phyloP scores from a whole-genome alignment of 2,329 filamentous ascomycete genomes.

The Xylariaceae sp. region DNA sequence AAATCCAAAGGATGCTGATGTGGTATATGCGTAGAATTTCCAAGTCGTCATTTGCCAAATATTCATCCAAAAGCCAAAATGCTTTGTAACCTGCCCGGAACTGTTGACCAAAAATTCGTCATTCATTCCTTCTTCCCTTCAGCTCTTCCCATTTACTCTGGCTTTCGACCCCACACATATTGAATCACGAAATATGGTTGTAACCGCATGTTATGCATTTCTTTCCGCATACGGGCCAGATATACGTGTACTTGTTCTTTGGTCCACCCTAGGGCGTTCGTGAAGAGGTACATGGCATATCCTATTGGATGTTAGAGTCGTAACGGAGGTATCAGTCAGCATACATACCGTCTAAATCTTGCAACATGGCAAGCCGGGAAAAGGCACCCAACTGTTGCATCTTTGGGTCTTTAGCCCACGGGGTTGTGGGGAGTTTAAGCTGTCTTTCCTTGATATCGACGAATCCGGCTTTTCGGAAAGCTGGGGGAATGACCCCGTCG shows the following conservation, averaged over 20 bases:
- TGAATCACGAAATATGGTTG: constrained; percentile 27
- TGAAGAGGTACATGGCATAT: constrained; percentile 29
- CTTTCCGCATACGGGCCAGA: constrained; percentile 22
- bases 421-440: constrained; percentile 43
- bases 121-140: no score
- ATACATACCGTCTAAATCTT: constrained; percentile 28
- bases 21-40: no score
- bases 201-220: constrained; percentile 22
- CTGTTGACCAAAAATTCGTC: no score
- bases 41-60: no score
- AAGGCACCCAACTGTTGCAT: constrained; percentile 30
- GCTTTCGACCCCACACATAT: constrained; percentile 24
- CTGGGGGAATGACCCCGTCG: constrained; percentile 49
- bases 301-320: constrained; percentile 11
- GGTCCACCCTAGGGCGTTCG: constrained; percentile 26
- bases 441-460: constrained; percentile 52
- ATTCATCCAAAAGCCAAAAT: no score
- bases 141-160: neutral
- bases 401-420: constrained; percentile 30
- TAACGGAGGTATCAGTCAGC: neutral
- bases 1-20: no score
- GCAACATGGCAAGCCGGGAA: constrained; percentile 25
- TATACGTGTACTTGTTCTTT: constrained; percentile 20
- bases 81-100: no score
- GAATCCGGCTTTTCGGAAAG: constrained; percentile 55